phyloP scores from a whole-genome alignment of 1,139 yeast genomes.

The Hansenula anomala region DNA sequence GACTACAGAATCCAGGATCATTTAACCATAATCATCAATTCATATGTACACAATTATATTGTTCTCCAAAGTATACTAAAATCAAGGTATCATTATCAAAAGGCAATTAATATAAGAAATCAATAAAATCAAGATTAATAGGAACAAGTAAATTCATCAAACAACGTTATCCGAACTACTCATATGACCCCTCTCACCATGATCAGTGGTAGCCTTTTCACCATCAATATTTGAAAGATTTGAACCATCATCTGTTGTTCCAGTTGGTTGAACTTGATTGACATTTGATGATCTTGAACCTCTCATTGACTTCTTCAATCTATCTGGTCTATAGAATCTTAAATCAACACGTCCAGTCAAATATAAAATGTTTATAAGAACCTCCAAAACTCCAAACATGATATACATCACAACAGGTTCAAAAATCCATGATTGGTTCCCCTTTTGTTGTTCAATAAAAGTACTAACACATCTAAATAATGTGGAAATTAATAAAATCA shows the following conservation, averaged over 20 bases:
- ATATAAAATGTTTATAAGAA: slow-evolving; percentile 48
- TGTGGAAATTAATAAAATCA: slow-evolving; percentile 52
- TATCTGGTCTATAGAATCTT: slow-evolving; percentile 36
- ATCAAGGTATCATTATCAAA: no score
- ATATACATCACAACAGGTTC: slow-evolving; percentile 61
- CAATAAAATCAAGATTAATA: no score
- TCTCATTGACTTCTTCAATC: background rate
- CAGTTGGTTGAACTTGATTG: background rate
- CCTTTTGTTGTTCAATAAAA: slow-evolving; percentile 35
- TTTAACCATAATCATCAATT: no score
- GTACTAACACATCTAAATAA: slow-evolving; percentile 53
- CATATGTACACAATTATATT: no score
- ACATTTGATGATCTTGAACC: no score
- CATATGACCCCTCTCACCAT: no score
- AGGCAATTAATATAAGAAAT: no score
- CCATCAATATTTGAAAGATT: background rate
- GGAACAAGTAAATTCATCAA: no score
- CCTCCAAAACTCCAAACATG: slow-evolving; percentile 63
- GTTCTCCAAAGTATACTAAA: no score
- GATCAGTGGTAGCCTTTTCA: background rate
- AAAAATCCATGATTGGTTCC: slow-evolving; percentile 35
- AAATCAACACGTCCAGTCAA: slow-evolving; percentile 64
- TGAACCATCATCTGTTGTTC: background rate
- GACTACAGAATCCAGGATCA: no score
- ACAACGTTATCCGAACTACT: no score